These are phyloP conservation scores for Pestalotiopsis sp. DNA, from an alignment of 2,329 filamentous ascomycete genomes.

Conservation along the genomic window DNA sequence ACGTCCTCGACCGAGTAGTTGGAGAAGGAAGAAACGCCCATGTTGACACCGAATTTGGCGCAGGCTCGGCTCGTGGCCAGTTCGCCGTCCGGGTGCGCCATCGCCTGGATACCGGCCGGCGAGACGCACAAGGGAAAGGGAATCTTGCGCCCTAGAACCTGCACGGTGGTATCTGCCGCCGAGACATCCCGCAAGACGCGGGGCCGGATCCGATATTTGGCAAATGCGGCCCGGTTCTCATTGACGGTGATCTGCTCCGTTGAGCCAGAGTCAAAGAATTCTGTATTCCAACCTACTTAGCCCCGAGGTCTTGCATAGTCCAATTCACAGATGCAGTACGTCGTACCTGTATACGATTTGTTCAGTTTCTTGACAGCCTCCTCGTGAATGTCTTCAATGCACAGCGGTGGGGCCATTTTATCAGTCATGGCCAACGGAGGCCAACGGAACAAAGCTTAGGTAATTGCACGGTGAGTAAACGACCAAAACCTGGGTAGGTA, in stretches of 20 bases:
- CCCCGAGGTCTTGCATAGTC: background rate
- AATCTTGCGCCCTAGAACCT: constrained; percentile 30
- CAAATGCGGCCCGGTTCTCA: constrained; percentile 4
- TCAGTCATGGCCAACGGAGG: background rate
- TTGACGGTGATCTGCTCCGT: constrained; percentile 1
- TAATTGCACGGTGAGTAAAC: background rate
- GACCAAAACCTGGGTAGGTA: background rate
- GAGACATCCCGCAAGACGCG: constrained; percentile 4
- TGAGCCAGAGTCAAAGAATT: constrained; percentile 9
- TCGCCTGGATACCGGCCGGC: constrained; percentile 56
- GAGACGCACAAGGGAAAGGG: constrained; percentile 53
- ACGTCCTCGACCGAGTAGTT: constrained; percentile 32
- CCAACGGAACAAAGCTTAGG: no score
- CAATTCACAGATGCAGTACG: background rate
- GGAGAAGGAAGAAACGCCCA: constrained; percentile 51
- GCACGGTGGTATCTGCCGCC: background rate
- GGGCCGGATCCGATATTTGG: constrained; percentile 6
- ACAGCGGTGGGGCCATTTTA: background rate
- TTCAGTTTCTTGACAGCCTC: background rate
- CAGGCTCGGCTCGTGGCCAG: constrained; percentile 50
- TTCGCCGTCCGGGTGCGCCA: constrained; percentile 57
- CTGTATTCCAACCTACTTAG: background rate
- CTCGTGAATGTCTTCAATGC: background rate
- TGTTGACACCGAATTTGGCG: constrained; percentile 36
- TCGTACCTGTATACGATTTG: background rate